Percentiles rank a stretch among this genome's conserved stretches.
Conservation (phyloP, 1,139 yeast genomes). For the Magnusiomyces clavatus region DNA sequence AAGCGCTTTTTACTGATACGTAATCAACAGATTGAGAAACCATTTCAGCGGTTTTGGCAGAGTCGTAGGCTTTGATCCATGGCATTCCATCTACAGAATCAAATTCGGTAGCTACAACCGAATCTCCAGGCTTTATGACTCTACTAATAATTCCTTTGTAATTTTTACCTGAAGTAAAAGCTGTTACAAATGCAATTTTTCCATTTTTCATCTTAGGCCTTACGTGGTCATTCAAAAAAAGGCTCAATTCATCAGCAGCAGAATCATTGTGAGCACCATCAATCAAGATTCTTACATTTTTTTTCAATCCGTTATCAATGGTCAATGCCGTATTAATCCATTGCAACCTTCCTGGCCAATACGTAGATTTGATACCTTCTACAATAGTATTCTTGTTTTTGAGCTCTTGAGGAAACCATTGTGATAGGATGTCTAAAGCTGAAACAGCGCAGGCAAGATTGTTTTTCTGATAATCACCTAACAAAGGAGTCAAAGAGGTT, state of each 20-base stretch:
- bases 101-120: slow-evolving; percentile 55
- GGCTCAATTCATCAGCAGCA: slow-evolving; percentile 64
- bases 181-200: slow-evolving; percentile 57
- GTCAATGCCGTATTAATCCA: slow-evolving; percentile 16
- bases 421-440: slow-evolving; percentile 37
- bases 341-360: slow-evolving; percentile 39
- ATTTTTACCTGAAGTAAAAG: slow-evolving; percentile 68
- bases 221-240: slow-evolving; percentile 33
- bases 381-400: slow-evolving; percentile 31
- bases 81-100: slow-evolving; percentile 82
- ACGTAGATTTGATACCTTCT: slow-evolving; percentile 41
- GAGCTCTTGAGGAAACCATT: slow-evolving; percentile 17
- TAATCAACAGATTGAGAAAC: slow-evolving; percentile 10
- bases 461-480: slow-evolving; percentile 63
- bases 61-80: slow-evolving; percentile 58
- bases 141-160: slow-evolving; percentile 45
- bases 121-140: slow-evolving; percentile 45
- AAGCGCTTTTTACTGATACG: slow-evolving; percentile 2
- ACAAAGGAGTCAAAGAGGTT: slow-evolving; percentile 43
- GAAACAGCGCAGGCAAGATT: slow-evolving; percentile 67
- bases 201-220: slow-evolving; percentile 20
- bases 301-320: slow-evolving; percentile 34
- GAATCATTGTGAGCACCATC: slow-evolving; percentile 94
- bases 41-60: slow-evolving; percentile 33
- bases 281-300: slow-evolving; percentile 53